Percentiles rank a stretch among this genome's conserved stretches.
Conservation (phyloP, 768 basidiomycete genomes). For the Amanita exitialis region DNA sequence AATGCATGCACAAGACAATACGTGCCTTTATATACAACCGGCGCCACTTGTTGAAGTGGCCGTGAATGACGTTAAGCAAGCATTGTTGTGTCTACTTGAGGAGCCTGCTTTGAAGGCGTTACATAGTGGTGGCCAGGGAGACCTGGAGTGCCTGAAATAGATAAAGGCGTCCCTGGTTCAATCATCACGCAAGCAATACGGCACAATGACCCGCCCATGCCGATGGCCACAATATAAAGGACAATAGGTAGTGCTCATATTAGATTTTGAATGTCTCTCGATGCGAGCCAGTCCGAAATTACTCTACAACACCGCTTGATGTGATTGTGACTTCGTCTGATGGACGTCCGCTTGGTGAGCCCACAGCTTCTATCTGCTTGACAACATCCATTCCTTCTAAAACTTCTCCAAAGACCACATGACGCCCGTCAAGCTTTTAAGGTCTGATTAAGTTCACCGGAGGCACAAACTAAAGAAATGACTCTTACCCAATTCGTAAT, state of each 20-base stretch:
- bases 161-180: not conserved
- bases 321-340: constrained; percentile 45
- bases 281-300: not conserved
- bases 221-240: not conserved
- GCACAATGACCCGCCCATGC: not conserved
- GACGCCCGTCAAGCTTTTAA: constrained; percentile 45
- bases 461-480: not conserved
- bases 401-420: constrained; percentile 68
- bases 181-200: not conserved
- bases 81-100: not conserved
- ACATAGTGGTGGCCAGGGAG: not conserved
- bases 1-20: not conserved
- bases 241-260: no score
- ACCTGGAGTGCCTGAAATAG: not conserved
- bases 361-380: constrained; percentile 42
- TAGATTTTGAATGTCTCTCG: not conserved
- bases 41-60: not conserved
- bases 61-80: not conserved
- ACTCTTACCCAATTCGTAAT: constrained; percentile 50
- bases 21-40: not conserved
- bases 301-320: constrained; percentile 39
- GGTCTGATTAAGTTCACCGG: not conserved
- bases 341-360: constrained; percentile 27
- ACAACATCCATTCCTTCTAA: constrained; percentile 57
- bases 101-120: not conserved